phyloP scores from a whole-genome alignment of 768 basidiomycete genomes.

The Paxillus involutus region DNA sequence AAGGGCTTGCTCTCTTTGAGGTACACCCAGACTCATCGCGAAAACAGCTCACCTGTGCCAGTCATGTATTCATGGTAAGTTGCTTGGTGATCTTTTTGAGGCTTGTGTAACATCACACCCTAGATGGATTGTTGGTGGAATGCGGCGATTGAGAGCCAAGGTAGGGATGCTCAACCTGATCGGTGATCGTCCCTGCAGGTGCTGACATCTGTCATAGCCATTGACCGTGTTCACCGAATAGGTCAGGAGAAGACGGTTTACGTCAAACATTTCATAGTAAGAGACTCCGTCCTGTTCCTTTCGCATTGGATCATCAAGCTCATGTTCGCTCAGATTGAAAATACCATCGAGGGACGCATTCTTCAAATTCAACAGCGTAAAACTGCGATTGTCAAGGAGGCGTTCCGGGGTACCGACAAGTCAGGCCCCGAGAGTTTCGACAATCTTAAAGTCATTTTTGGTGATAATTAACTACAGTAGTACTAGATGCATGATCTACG shows the following conservation, averaged over 20 bases:
- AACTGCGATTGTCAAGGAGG: conserved; percentile 83
- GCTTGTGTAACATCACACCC: conserved; percentile 3
- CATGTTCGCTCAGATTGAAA: conserved; percentile 47
- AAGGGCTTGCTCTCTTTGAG: conserved; percentile 19
- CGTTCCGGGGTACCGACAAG: conserved; percentile 60
- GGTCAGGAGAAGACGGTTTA: conserved; percentile 82
- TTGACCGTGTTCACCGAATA: conserved; percentile 84
- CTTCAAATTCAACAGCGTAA: conserved; percentile 83
- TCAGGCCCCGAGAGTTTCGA: conserved; percentile 67
- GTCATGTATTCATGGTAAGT: conserved; percentile 82
- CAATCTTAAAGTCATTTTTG: conserved; percentile 55
- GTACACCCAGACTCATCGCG: conserved; percentile 2
- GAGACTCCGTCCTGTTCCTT: conserved; percentile 27
- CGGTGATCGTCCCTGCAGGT: background rate
- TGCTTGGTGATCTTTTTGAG: background rate
- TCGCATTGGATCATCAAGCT: background rate
- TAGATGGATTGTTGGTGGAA: conserved; percentile 97
- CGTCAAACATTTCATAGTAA: conserved; percentile 82
- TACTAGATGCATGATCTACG: background rate
- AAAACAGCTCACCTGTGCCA: conserved; percentile 68
- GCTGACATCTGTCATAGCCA: conserved; percentile 47
- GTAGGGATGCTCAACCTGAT: conserved; percentile 29
- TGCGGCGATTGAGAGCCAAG: conserved; percentile 79
- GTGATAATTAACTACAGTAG: conserved; percentile 4
- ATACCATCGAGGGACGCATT: conserved; percentile 81